Evolutionary conservation across 1,284 basidiomycete species (phyloP).

Genomic region (Cutaneotrichosporon sp.): DNA sequence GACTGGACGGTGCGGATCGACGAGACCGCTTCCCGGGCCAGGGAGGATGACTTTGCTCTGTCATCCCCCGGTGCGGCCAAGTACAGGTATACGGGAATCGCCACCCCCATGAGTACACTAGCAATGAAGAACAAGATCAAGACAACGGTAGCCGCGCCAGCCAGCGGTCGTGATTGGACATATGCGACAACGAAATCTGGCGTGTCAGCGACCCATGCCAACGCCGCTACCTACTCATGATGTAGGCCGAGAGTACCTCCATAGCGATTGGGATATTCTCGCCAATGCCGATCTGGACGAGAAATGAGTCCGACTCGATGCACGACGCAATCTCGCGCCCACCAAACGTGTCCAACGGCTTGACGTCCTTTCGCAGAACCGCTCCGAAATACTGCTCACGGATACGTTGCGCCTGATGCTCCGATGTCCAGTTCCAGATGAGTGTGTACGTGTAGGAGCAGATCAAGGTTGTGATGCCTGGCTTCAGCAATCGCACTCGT

Average conservation of each 20-base stretch:
- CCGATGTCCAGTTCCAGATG: slow-evolving; percentile 84
- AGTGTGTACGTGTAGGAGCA: slow-evolving; percentile 69
- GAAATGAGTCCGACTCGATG: slow-evolving; percentile 71
- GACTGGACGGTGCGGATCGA: slow-evolving; percentile 67
- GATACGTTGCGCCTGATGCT: slow-evolving; percentile 79
- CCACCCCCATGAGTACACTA: slow-evolving; percentile 55
- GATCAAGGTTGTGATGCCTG: slow-evolving; percentile 50
- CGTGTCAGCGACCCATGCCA: too few species aligned
- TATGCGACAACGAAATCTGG: slow-evolving; percentile 62
- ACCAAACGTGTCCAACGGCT: slow-evolving; percentile 74
- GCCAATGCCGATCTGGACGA: slow-evolving; percentile 82
- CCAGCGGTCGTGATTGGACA: slow-evolving; percentile 73
- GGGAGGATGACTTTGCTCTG: slow-evolving; percentile 75
- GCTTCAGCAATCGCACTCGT: too few species aligned
- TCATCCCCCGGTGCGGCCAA: slow-evolving; percentile 37
- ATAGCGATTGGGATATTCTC: slow-evolving; percentile 69
- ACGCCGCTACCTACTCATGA: slow-evolving; percentile 55
- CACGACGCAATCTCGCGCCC: slow-evolving; percentile 93
- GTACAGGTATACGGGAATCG: slow-evolving; percentile 60
- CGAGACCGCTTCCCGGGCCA: slow-evolving; percentile 88
- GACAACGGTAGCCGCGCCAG: slow-evolving; percentile 80
- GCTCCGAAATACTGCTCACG: slow-evolving; percentile 54
- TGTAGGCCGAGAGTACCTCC: slow-evolving; percentile 59
- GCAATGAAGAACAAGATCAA: slow-evolving; percentile 80
- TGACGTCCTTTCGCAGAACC: slow-evolving; percentile 53